phyloP scores from a whole-genome alignment of 75 land plant genomes.

The Picea sitchensis region DNA sequence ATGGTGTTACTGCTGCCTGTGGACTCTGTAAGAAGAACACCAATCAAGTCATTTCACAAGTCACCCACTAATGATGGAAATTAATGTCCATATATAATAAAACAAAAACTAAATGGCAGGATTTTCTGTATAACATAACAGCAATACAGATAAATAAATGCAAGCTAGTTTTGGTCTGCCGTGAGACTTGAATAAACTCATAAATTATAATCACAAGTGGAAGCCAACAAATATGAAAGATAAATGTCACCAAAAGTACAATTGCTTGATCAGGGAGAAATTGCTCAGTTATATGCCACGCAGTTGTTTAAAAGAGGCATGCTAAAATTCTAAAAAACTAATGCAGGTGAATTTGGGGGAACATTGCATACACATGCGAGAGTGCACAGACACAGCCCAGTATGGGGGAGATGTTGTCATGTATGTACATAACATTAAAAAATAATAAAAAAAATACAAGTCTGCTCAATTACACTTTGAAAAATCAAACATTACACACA shows the following conservation, averaged over 20 bases:
- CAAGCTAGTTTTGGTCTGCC: neutral
- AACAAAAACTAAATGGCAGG: neutral
- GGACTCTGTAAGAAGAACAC: constrained; percentile 48
- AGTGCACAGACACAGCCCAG: neutral
- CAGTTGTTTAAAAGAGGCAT: neutral
- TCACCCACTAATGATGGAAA: neutral
- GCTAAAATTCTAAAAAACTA: neutral
- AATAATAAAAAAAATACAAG: no score
- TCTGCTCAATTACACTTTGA: no score
- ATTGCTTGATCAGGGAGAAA: neutral
- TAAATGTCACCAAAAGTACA: neutral
- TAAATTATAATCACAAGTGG: neutral
- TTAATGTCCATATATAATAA: neutral
- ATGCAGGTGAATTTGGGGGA: neutral
- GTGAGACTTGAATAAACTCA: neutral
- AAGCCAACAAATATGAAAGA: neutral
- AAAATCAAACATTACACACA: no score
- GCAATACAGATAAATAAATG: neutral
- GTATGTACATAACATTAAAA: no score
- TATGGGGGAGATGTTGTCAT: no score
- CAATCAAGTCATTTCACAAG: neutral
- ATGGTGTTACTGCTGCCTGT: constrained; percentile 64
- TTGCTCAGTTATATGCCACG: neutral
- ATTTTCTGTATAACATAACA: neutral
- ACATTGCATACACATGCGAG: neutral